A percentile compares a stretch with the other conserved stretches of the same genome.
These are phyloP conservation scores for Apiospora sp. DNA, from an alignment of 2,329 filamentous ascomycete species.

Conservation along the genomic window DNA sequence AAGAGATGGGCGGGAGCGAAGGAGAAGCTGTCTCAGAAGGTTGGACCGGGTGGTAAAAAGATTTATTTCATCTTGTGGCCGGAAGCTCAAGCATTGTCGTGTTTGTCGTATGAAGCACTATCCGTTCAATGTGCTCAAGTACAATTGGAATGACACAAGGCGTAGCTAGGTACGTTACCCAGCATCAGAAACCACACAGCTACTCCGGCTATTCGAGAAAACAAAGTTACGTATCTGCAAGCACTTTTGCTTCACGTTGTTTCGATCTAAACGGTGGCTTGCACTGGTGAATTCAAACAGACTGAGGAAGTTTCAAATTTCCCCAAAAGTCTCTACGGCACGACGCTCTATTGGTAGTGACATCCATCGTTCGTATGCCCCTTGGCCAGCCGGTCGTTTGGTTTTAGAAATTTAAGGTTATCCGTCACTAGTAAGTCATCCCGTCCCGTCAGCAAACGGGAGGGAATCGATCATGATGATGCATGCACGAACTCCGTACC, in stretches of 20 bases:
- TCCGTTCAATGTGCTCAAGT: neutral
- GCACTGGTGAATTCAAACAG: neutral
- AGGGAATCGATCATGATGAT: neutral
- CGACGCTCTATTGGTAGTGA: neutral
- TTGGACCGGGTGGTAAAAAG: neutral
- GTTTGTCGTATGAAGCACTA: neutral
- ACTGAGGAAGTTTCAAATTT: neutral
- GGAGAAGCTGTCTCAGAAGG: neutral
- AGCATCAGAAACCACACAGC: neutral
- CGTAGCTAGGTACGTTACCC: neutral
- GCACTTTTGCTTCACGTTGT: conserved; percentile 5
- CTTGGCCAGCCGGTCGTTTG: neutral
- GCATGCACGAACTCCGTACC: neutral
- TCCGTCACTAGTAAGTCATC: neutral
- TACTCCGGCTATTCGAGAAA: neutral
- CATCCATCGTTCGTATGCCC: neutral
- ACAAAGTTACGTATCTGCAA: conserved; percentile 3
- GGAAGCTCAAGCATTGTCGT: neutral
- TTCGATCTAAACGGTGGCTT: neutral
- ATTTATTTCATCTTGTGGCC: neutral
- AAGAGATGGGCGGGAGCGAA: neutral
- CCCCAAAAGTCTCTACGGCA: neutral
- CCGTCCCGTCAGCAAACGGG: neutral
- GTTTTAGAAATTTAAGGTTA: neutral
- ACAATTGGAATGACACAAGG: neutral